Evolutionary conservation across 192 early-diverging fungal species (phyloP).

Genomic region (Linnemannia elongata): DNA sequence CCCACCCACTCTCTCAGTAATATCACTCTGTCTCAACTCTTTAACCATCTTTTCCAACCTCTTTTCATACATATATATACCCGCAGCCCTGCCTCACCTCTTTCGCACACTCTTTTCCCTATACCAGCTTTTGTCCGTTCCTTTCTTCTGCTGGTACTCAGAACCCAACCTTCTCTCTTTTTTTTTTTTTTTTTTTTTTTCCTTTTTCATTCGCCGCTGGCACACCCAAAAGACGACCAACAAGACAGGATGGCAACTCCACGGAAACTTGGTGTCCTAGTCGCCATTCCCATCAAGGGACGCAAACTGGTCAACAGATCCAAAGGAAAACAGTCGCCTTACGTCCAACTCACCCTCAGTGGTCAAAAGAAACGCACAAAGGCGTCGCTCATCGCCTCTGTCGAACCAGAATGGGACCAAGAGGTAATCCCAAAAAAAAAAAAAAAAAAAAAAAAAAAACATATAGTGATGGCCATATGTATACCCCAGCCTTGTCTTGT

Average conservation of each 20-base stretch:
- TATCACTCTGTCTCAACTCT: neutral
- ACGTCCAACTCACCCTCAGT: slow-evolving; percentile 41
- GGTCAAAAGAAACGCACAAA: slow-evolving; percentile 51
- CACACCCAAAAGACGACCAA: too few species aligned
- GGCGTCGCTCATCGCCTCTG: slow-evolving; percentile 48
- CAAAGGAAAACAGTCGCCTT: slow-evolving; percentile 48
- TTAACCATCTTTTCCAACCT: neutral
- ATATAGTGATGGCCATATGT: neutral
- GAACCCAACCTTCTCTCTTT: too few species aligned
- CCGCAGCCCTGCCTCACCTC: neutral
- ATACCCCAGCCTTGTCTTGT: neutral
- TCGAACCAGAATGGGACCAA: slow-evolving; percentile 57
- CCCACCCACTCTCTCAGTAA: neutral
- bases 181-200: neutral
- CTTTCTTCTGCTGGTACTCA: neutral
- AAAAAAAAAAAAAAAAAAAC: neutral
- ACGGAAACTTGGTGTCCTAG: slow-evolving; percentile 43
- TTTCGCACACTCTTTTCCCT: slow-evolving; percentile 5
- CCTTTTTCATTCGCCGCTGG: too few species aligned
- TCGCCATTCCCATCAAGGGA: slow-evolving; percentile 55
- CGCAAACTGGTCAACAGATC: slow-evolving; percentile 40
- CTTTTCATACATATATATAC: neutral
- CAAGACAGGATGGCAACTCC: slow-evolving; percentile 5
- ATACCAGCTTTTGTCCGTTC: neutral
- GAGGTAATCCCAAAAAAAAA: slow-evolving; percentile 20